Evolutionary conservation across 2,329 filamentous ascomycete species (phyloP).

Genomic region (Chaetomium globosum): DNA sequence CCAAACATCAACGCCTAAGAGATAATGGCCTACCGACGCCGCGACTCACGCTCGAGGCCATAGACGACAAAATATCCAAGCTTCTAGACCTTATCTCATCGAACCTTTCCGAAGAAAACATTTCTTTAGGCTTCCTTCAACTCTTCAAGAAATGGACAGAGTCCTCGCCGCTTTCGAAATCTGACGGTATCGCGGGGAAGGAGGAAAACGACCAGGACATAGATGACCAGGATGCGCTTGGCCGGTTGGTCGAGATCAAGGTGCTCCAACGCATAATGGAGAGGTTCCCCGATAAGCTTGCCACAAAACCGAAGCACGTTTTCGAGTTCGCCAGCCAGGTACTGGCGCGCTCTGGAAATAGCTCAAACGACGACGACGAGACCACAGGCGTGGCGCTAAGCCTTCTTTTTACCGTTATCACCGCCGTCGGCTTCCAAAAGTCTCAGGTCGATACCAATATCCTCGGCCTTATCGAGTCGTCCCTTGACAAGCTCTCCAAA

Average conservation of each 20-base stretch:
- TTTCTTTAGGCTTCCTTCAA: conserved; percentile 62
- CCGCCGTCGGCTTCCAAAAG: conserved; percentile 58
- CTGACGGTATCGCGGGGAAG: conserved; percentile 38
- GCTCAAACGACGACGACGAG: conserved; percentile 47
- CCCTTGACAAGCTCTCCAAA: conserved; percentile 50
- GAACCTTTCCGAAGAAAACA: conserved; percentile 57
- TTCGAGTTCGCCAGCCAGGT: conserved; percentile 66
- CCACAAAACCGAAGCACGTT: conserved; percentile 65
- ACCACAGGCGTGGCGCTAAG: conserved; percentile 59
- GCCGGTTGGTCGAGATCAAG: conserved; percentile 59
- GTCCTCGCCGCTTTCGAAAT: conserved; percentile 35
- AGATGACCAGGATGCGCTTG: conserved; percentile 45
- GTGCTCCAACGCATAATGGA: conserved; percentile 68
- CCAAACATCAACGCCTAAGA: conserved; percentile 30
- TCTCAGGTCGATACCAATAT: conserved; percentile 48
- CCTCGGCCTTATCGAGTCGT: conserved; percentile 52
- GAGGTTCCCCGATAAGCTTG: conserved; percentile 63
- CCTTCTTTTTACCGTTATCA: conserved; percentile 62
- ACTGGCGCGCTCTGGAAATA: conserved; percentile 43
- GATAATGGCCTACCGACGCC: not conserved
- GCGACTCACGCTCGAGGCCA: conserved; percentile 42
- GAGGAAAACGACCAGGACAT: conserved; percentile 31
- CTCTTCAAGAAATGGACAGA: conserved; percentile 62
- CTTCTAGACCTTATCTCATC: conserved; percentile 55
- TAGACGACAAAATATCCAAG: conserved; percentile 53